Percentiles rank a stretch among this genome's conserved stretches.
Evolutionary conservation across 1,284 basidiomycete genomes (phyloP).

Genomic region (Veloboletus limbatus): DNA sequence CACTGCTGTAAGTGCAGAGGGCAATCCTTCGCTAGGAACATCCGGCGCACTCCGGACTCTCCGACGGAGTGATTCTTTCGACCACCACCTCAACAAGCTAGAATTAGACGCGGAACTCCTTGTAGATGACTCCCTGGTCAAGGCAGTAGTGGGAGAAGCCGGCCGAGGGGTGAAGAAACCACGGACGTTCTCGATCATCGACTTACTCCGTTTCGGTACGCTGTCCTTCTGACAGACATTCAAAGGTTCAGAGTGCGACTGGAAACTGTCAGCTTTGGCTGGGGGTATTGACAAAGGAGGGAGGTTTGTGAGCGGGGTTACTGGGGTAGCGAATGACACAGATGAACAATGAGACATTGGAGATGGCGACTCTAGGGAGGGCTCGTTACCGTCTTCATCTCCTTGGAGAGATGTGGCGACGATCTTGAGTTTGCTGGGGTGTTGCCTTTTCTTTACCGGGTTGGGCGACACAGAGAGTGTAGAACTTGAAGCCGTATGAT

Average conservation of each 20-base stretch:
- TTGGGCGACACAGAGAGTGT: conserved; percentile 9
- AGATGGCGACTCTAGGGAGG: conserved; percentile 39
- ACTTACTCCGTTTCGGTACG: conserved; percentile 44
- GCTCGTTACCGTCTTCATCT: conserved; percentile 21
- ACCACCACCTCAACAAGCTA: conserved; percentile 45
- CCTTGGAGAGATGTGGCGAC: conserved; percentile 27
- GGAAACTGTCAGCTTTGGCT: conserved; percentile 22
- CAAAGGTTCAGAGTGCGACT: conserved; percentile 31
- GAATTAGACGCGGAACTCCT: conserved; percentile 33
- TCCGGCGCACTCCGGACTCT: conserved; percentile 51
- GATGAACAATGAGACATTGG: conserved; percentile 51
- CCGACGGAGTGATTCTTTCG: conserved; percentile 45
- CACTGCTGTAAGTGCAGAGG: conserved; percentile 25
- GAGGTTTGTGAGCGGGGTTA: conserved; percentile 35
- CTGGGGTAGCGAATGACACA: conserved; percentile 38
- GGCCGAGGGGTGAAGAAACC: conserved; percentile 40
- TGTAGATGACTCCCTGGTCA: conserved; percentile 27
- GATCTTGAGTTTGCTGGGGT: conserved; percentile 46
- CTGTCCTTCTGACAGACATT: conserved; percentile 23
- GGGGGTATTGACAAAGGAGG: conserved; percentile 26
- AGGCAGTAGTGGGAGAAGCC: conserved; percentile 32
- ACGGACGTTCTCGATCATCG: conserved; percentile 49
- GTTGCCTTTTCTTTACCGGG: conserved; percentile 34
- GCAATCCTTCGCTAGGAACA: conserved; percentile 31
- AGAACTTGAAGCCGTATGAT: conserved; percentile 18